These are phyloP conservation scores for Pythium coloratum DNA, from an alignment of 352 stramenopile species.

Conservation along the genomic window DNA sequence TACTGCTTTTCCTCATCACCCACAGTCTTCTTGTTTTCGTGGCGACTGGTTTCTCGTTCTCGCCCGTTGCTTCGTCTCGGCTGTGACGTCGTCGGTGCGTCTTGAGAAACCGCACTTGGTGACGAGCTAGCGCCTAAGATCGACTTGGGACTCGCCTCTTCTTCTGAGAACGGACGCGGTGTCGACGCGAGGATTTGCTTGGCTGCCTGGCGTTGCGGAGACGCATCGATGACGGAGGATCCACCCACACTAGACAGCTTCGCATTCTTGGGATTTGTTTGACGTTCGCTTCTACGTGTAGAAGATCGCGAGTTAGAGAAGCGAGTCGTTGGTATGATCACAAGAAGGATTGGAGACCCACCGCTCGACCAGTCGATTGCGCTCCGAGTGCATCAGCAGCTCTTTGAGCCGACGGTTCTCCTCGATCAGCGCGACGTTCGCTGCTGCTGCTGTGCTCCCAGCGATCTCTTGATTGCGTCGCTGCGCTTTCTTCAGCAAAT, in stretches of 20 bases:
- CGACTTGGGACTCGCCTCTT: constrained; percentile 9
- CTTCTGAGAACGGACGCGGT: constrained; percentile 23
- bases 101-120: background rate
- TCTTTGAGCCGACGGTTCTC: constrained; percentile 68
- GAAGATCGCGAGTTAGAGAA: background rate
- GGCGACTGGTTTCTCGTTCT: background rate
- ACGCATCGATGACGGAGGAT: background rate
- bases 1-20: constrained; percentile 14
- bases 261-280: background rate
- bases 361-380: constrained; percentile 44
- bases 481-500: constrained; percentile 50
- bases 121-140: background rate
- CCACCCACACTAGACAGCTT: background rate
- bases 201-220: constrained; percentile 17
- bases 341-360: constrained; percentile 14
- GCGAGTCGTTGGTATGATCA: background rate
- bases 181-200: constrained; percentile 17
- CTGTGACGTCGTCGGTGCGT: constrained; percentile 3
- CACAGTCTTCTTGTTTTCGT: constrained; percentile 8
- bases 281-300: constrained; percentile 3
- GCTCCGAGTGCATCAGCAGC: constrained; percentile 53
- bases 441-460: constrained; percentile 25
- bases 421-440: constrained; percentile 54
- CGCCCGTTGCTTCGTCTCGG: background rate
- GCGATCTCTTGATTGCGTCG: constrained; percentile 33